Evolutionary conservation across 257 asterid genomes (phyloP), one percentile per base, ranked within the genome.

Genomic region (Salvia splendens): DNA sequence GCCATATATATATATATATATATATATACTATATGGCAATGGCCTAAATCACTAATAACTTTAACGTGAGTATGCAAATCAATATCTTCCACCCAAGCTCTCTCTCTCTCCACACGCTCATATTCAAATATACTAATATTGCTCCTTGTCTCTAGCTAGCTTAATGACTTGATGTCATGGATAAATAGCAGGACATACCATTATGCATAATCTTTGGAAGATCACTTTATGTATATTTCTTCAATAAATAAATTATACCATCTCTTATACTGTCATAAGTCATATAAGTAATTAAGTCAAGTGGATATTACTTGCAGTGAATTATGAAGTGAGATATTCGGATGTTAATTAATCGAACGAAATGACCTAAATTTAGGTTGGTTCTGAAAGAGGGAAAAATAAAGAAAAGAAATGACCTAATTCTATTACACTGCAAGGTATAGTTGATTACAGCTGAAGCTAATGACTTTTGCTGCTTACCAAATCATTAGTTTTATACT

Each of bases 351-450:
- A 32, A 63, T 62, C 1, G 11, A 12, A 47, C 5, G 68, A 71
- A 64, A 76, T 69, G 86, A 81, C 91, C 88, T 78, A 81, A 76
- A 78, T 78, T 74, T 78, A 81, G 83, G 86, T 81, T 69, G 51
- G 16, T 35, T 36, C 43, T 14, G 10, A 30, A 47, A 14, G 16
- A 5, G 20, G 48, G 61, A 65, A 65, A 74, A 67, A 40, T 54
- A 71, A 42, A 51, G 12, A 28, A n/a, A 17, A 30, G 2, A 47
- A 52, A 78, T 71, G 83, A 78, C 91, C 86, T 85, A 83, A 80
- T 81, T 81, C 17, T 56, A 42, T 73, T 62, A 71, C 72, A 73
- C 72, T 73, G 73, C 41, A 70, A 82, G 77, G 79, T 75, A 24
- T 70, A 81, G 87, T 81, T 79, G 86, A 73, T 66, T 64, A 72